Percentiles rank a stretch among this genome's conserved stretches.
phyloP scores from a whole-genome alignment of 1,139 yeast genomes.

The Saccharomycopsis hybrid region DNA sequence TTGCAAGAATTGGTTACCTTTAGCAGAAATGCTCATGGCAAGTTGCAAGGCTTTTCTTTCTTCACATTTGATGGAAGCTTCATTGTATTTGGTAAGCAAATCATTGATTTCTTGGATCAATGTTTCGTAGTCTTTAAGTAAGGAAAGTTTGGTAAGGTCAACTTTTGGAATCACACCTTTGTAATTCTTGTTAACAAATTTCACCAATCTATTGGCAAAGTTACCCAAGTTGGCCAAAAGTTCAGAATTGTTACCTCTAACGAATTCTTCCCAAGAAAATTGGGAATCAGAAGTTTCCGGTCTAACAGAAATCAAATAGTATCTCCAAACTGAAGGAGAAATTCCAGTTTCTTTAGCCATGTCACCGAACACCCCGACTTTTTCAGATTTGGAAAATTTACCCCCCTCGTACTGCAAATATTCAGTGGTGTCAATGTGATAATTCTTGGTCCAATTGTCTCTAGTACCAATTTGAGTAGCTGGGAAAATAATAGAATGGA shows the following conservation, averaged over 20 bases:
- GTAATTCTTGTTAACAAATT: slow-evolving; percentile 85
- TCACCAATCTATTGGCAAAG: slow-evolving; percentile 88
- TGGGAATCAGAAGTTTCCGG: slow-evolving; percentile 96
- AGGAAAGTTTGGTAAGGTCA: slow-evolving; percentile 35
- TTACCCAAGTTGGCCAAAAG: slow-evolving; percentile 93
- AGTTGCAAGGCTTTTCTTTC: slow-evolving; percentile 84
- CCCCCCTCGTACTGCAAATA: slow-evolving; percentile 97
- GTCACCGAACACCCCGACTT: slow-evolving; percentile 96
- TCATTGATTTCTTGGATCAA: slow-evolving; percentile 55
- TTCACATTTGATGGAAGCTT: slow-evolving; percentile 71
- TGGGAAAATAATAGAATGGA: slow-evolving; percentile 98
- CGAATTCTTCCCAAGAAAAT: slow-evolving; percentile 96
- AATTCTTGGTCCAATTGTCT: slow-evolving; percentile 85
- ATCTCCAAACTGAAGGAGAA: slow-evolving; percentile 94
- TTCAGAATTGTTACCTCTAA: slow-evolving; percentile 87
- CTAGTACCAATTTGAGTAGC: slow-evolving; percentile 82
- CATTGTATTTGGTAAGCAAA: slow-evolving; percentile 54
- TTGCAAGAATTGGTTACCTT: slow-evolving; percentile 93
- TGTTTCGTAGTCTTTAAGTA: slow-evolving; percentile 43
- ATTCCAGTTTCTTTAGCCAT: slow-evolving; percentile 92
- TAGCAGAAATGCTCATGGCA: slow-evolving; percentile 85
- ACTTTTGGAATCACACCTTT: slow-evolving; percentile 79
- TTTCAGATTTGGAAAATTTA: slow-evolving; percentile 93
- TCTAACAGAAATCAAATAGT: slow-evolving; percentile 83
- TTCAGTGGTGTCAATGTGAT: slow-evolving; percentile 91